phyloP scores from a whole-genome alignment of 345 rosid species.

The Lumnitzera racemosa region DNA sequence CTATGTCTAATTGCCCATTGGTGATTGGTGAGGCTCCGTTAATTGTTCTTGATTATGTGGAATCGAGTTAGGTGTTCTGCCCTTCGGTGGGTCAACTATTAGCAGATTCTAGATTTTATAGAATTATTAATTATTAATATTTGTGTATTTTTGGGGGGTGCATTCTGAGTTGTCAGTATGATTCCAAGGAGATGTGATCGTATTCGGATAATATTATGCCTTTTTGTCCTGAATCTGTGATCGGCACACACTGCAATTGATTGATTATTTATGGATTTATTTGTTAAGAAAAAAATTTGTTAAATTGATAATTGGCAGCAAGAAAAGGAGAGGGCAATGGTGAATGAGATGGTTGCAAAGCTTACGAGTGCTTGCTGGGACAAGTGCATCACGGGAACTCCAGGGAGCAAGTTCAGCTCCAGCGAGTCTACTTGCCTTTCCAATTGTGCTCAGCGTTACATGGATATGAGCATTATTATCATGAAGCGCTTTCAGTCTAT shows the following conservation, averaged over 20 bases:
- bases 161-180: no score
- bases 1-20: not conserved
- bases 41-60: not conserved
- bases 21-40: not conserved
- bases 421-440: constrained; percentile 69
- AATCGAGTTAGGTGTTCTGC: not conserved
- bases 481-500: constrained; percentile 78
- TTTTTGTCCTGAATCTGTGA: no score
- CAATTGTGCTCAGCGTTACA: constrained; percentile 72
- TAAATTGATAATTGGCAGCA: constrained; percentile 38
- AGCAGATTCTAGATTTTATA: no score
- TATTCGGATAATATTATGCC: no score
- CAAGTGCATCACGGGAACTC: constrained; percentile 73
- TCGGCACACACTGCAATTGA: no score
- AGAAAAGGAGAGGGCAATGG: constrained; percentile 85
- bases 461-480: constrained; percentile 69
- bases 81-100: not conserved
- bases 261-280: not conserved
- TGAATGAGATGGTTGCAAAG: constrained; percentile 71
- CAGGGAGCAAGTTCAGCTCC: constrained; percentile 95
- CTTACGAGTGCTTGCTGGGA: constrained; percentile 91
- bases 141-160: no score
- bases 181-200: no score
- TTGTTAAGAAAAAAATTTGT: not conserved
- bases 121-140: no score